Evolutionary conservation across 169 alveolate species (phyloP), one percentile per base, ranked within the genome.

Genomic region (Babesia caballi): DNA sequence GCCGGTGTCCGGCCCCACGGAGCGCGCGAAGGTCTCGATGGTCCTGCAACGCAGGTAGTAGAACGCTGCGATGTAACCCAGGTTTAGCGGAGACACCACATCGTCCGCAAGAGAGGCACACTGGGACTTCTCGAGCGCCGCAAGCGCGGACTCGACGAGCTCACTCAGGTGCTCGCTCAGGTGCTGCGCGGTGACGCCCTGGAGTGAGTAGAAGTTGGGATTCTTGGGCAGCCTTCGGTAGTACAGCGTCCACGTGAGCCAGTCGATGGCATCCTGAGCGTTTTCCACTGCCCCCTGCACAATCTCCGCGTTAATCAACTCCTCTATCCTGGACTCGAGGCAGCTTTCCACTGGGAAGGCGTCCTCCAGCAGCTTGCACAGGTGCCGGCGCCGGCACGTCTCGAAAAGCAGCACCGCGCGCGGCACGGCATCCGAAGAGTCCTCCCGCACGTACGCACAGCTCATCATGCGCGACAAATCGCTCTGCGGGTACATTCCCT

Each of bases 241-340:
- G 94, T 95, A 94, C 83, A 97, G 96, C 23, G 99, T 94, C 99
- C 99, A 98, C 28, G 99, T 97, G 32, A 98, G 92, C 99, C 99
- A 98, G 82, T 98, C 99, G 17, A 98, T 93, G 21, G 99, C 97
- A 72, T 96, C 99, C 76, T 96, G 98, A 72, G 95, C 96, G 70
- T 91, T 94, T 51, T 94, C 97, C 51, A 98, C 91, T 35, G 95
- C 96, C 54, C 96, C 97, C 88, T 96, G 92, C 21, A 96, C 99
- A 9, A 98, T 94, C 83, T 97, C 99, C 27, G 99, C 97, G 73
- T 97, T 97, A 40, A 98, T 61, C 82, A 92, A 96, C 67, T 97
- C 99, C 60, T 95, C 97, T 42, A 98, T 71, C 54, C 94, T 84
- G 69, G 92, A 92, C 63, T 96, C 99, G 25, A 98, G 87, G 50